Base-by-base conservation (phyloP, 345 rosid genomes). In the Hibiscus syriacus region DNA sequence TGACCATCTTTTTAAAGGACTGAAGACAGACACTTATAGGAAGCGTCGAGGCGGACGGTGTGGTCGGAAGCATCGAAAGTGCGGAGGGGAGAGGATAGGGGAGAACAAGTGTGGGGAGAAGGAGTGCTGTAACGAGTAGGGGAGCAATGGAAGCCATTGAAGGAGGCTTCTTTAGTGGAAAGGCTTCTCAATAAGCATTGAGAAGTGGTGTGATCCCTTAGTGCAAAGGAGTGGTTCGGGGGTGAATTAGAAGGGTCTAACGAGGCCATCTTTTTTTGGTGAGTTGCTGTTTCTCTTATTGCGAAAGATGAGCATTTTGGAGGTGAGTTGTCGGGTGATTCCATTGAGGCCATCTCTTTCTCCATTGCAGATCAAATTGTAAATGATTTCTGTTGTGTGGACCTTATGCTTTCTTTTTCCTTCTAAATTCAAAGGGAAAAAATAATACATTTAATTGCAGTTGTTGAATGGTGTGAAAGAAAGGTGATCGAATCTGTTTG, bases 1-100 rank as follows among this genome's bases (percentile, higher is more conserved):
- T 85, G 90, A 3, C 86, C 90, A 2, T 81, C 87, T 34, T 78
- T 83, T 59, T 79, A 72, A 27, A 80, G 67, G 62, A 83, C 63
- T 0, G 90, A 83, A 50, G 83, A 75, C 10, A 81, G 10, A 63
- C 87, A 81, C 23, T 78, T 64, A 55, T 79, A 76, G 20, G 79
- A 50, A 23, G 70, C 11, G 6, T 74, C 72, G 1, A 46, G 54
- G 43, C 16, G 53, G 49, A 54, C 13, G 56, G 59, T 19, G 56
- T 50, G 46, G 48, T 52, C 12, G 1, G 77, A 25, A 39, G 62
- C 14, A n/a, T 30, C 12, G 60, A 41, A 38, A 26, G 68, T 36
- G 14, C 11, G 79, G 55, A 16, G 68, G 30, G 81, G 75, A 7
- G 80, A 64, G 67, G 71, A 70, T 17, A 45, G 11, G 17, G 80